Evolutionary conservation across 805 yeast species (phyloP).

Genomic region (Candida krabiensis): DNA sequence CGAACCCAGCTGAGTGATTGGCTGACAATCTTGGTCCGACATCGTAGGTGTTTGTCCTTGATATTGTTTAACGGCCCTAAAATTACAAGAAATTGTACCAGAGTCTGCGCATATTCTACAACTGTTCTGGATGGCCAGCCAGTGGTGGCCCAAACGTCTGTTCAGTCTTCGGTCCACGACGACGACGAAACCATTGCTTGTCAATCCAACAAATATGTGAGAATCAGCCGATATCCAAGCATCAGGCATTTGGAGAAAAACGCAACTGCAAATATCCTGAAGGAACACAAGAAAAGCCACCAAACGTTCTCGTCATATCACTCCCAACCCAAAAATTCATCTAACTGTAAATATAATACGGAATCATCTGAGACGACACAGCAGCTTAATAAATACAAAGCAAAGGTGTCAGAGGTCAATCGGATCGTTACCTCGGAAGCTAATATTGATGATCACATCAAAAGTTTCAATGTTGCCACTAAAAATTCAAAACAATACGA

Average conservation of each 20-base stretch:
- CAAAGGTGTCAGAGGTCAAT: not conserved
- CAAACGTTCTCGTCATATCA: no score
- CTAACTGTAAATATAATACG: not conserved
- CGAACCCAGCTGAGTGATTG: slow-evolving; percentile 3
- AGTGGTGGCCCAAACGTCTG: no score
- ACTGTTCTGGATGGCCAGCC: no score
- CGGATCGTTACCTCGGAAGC: not conserved
- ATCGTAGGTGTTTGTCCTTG: not conserved
- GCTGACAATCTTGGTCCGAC: not conserved
- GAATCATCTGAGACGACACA: not conserved
- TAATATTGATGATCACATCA: slow-evolving; percentile 1
- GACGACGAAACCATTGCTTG: no score
- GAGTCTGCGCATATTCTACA: no score
- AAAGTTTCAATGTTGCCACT: slow-evolving; percentile 3
- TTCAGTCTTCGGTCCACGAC: no score
- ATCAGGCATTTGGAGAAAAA: no score
- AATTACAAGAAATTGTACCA: no score
- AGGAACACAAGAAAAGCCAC: no score
- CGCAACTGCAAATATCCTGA: no score
- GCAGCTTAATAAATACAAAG: slow-evolving; percentile 2
- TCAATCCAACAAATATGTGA: no score
- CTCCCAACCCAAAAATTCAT: not conserved
- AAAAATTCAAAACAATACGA: slow-evolving; percentile 9
- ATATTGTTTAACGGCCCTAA: not conserved
- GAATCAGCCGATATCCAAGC: no score